Percentiles rank a stretch among this genome's conserved stretches.
Conservation (phyloP, 2,329 filamentous ascomycete genomes). For the Huntiella decipiens region DNA sequence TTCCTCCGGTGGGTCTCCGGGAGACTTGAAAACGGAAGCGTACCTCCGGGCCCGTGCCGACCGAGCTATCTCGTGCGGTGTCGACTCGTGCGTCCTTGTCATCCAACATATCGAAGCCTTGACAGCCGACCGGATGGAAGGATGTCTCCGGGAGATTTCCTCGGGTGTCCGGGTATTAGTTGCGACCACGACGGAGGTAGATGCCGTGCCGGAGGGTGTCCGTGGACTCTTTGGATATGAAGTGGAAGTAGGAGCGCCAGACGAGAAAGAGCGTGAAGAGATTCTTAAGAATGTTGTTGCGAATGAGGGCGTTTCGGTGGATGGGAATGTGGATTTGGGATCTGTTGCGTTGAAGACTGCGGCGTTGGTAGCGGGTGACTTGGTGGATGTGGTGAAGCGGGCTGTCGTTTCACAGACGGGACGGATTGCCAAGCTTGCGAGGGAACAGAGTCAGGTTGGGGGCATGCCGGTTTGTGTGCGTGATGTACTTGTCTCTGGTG, state of each 20-base stretch:
- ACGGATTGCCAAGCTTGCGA: constrained; percentile 44
- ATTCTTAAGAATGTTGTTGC: constrained; percentile 65
- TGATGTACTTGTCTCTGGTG: constrained; percentile 79
- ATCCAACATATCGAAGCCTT: constrained; percentile 80
- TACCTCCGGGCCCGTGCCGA: constrained; percentile 76
- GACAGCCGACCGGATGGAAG: constrained; percentile 75
- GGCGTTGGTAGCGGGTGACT: constrained; percentile 79
- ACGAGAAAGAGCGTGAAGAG: constrained; percentile 78
- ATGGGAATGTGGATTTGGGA: constrained; percentile 65
- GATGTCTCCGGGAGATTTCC: constrained; percentile 67
- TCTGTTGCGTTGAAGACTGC: constrained; percentile 87
- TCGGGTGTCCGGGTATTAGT: constrained; percentile 66
- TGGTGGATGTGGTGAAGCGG: constrained; percentile 85
- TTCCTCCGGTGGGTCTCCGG: constrained; percentile 40
- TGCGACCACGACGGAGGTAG: constrained; percentile 85
- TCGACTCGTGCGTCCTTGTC: constrained; percentile 67
- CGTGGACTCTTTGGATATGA: constrained; percentile 89
- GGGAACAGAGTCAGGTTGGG: constrained; percentile 20
- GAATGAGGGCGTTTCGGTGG: constrained; percentile 56
- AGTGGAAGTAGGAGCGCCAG: constrained; percentile 78
- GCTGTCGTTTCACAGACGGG: constrained; percentile 59
- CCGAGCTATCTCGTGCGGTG: constrained; percentile 70
- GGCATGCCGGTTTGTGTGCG: constrained; percentile 38
- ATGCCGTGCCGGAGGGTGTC: constrained; percentile 81
- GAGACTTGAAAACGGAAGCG: constrained; percentile 85